These are phyloP conservation scores for Lotmaria passim DNA, from an alignment of 208 protist genomes.

Conservation along the genomic window DNA sequence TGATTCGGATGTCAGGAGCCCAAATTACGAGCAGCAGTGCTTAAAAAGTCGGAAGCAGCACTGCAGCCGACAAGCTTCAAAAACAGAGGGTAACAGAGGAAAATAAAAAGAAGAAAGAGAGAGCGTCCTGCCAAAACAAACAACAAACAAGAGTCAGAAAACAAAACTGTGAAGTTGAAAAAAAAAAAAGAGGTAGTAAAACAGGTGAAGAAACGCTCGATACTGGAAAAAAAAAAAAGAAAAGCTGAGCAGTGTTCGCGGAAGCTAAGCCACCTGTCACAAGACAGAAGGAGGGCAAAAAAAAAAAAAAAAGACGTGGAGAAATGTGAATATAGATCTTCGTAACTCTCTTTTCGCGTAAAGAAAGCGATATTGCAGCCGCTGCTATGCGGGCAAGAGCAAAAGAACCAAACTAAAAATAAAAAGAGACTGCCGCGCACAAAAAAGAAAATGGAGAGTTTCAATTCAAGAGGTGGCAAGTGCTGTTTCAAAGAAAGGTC, in stretches of 20 bases:
- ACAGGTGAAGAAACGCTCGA: neutral
- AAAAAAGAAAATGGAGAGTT: too few species aligned
- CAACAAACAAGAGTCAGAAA: neutral
- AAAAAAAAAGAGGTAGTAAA: neutral
- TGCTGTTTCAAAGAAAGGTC: too few species aligned
- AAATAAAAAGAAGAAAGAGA: neutral
- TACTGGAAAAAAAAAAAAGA: neutral
- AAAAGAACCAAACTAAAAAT: too few species aligned
- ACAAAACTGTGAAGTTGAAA: neutral
- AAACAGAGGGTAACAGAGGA: neutral
- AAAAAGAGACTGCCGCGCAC: too few species aligned
- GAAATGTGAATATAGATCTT: constrained; percentile 3
- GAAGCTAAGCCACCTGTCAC: neutral
- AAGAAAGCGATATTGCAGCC: too few species aligned
- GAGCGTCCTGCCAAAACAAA: neutral
- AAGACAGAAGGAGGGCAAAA: constrained; percentile 1
- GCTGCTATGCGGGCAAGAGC: too few species aligned
- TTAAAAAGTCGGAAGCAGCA: too few species aligned
- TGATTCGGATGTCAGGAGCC: too few species aligned
- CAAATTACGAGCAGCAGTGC: too few species aligned
- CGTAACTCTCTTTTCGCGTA: too few species aligned
- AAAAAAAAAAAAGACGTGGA: constrained; percentile 3
- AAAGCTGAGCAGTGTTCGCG: neutral
- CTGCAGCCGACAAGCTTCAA: too few species aligned
- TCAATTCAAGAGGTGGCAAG: too few species aligned